phyloP scores from a whole-genome alignment of 192 early-diverging fungal species.

The Linnemannia elongata region DNA sequence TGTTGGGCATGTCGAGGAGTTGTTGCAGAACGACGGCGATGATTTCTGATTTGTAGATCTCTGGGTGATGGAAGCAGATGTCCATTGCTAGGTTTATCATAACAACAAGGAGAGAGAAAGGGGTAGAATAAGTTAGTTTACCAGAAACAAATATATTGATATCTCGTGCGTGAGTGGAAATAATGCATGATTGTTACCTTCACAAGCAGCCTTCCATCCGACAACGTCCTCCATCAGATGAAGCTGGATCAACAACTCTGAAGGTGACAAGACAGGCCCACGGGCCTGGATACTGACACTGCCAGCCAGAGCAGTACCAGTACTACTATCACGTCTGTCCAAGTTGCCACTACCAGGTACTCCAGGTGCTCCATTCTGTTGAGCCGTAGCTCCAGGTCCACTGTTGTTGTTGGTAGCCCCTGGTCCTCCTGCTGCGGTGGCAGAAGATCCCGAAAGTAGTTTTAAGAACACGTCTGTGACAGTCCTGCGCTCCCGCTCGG shows the following conservation, averaged over 20 bases:
- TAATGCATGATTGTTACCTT: slow-evolving; percentile 64
- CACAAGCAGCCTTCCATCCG: slow-evolving; percentile 71
- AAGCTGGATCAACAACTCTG: slow-evolving; percentile 76
- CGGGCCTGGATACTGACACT: slow-evolving; percentile 6
- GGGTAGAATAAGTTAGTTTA: neutral
- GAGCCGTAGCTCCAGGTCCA: neutral
- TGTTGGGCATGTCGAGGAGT: slow-evolving; percentile 73
- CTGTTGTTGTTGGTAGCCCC: neutral
- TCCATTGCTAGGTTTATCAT: slow-evolving; percentile 67
- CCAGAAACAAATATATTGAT: neutral
- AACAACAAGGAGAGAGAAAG: neutral
- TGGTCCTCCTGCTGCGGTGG: slow-evolving; percentile 12
- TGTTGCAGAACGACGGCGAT: slow-evolving; percentile 78
- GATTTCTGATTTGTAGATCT: slow-evolving; percentile 77
- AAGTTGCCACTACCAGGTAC: neutral
- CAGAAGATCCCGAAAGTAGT: slow-evolving; percentile 61
- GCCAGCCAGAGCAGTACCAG: neutral
- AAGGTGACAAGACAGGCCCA: slow-evolving; percentile 63
- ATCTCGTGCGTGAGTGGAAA: neutral
- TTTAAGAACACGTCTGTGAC: slow-evolving; percentile 75
- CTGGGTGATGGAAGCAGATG: slow-evolving; percentile 77
- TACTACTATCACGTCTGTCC: slow-evolving; percentile 1
- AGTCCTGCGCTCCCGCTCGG: slow-evolving; percentile 67
- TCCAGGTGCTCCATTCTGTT: neutral
- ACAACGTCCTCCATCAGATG: slow-evolving; percentile 79